phyloP scores from a whole-genome alignment of 768 basidiomycete species.

The Panaeolus cyanescens region DNA sequence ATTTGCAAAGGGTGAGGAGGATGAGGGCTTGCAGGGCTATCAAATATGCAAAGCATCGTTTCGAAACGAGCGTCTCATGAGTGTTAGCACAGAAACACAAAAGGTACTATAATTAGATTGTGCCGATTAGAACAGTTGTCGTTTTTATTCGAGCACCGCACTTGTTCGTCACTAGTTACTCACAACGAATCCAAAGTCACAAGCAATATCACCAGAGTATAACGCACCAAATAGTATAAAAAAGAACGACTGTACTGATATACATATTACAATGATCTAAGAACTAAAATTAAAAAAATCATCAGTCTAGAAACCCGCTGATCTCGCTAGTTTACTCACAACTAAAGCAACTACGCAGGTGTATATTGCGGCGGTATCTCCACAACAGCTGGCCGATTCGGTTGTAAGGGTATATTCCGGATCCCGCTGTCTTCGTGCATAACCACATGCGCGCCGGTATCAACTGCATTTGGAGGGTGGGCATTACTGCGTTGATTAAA shows the following conservation, averaged over 20 bases:
- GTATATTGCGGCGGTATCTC: background rate
- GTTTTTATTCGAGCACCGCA: too few species aligned
- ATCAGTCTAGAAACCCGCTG: background rate
- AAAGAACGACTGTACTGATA: background rate
- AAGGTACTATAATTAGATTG: too few species aligned
- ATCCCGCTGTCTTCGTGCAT: constrained; percentile 7
- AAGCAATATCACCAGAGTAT: background rate
- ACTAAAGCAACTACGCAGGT: background rate
- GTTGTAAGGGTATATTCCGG: background rate
- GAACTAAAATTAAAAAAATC: background rate
- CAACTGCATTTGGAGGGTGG: background rate
- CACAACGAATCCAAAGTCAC: too few species aligned
- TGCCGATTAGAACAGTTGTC: too few species aligned
- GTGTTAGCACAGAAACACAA: too few species aligned
- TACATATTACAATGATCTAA: background rate
- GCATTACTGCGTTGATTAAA: background rate
- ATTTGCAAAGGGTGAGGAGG: too few species aligned
- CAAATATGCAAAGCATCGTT: too few species aligned
- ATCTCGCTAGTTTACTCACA: background rate
- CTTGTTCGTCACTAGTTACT: too few species aligned
- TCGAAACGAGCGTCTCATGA: too few species aligned
- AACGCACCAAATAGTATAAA: background rate
- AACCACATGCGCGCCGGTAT: background rate
- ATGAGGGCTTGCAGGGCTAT: too few species aligned
- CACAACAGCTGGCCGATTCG: background rate